Evolutionary conservation across 257 asterid species (phyloP).

Genomic region (Datura wrightii): DNA sequence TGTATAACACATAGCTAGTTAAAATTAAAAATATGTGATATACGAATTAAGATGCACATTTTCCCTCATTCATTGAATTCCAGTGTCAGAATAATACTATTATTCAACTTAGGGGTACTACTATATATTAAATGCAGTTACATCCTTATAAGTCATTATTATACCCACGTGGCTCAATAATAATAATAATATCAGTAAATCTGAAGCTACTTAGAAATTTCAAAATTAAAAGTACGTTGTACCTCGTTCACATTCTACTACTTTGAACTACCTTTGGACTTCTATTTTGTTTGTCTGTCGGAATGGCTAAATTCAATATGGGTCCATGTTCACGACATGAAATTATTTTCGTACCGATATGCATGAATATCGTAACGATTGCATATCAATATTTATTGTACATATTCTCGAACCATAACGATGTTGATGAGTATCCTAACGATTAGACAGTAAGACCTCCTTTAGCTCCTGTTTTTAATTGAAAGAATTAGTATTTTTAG

Average conservation of each 20-base stretch:
- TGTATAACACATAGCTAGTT: too few species aligned
- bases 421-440: too few species aligned
- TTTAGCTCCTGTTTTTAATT: too few species aligned
- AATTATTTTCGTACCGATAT: too few species aligned
- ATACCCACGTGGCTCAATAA: slow-evolving; percentile 5
- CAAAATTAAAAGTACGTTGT: neutral
- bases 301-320: neutral
- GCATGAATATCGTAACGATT: too few species aligned
- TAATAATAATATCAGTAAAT: neutral
- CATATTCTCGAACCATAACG: too few species aligned
- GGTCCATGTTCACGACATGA: neutral
- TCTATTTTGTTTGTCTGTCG: neutral
- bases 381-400: too few species aligned
- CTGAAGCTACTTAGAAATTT: slow-evolving; percentile 25
- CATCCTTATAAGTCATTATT: neutral
- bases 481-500: too few species aligned
- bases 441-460: too few species aligned
- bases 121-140: neutral
- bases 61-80: slow-evolving; percentile 15
- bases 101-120: neutral
- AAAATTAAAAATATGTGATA: too few species aligned
- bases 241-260: neutral
- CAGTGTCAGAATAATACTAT: neutral
- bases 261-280: neutral
- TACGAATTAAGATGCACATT: neutral